Evolutionary conservation across 192 early-diverging fungal genomes (phyloP).

Genomic region (Podila horticola): DNA sequence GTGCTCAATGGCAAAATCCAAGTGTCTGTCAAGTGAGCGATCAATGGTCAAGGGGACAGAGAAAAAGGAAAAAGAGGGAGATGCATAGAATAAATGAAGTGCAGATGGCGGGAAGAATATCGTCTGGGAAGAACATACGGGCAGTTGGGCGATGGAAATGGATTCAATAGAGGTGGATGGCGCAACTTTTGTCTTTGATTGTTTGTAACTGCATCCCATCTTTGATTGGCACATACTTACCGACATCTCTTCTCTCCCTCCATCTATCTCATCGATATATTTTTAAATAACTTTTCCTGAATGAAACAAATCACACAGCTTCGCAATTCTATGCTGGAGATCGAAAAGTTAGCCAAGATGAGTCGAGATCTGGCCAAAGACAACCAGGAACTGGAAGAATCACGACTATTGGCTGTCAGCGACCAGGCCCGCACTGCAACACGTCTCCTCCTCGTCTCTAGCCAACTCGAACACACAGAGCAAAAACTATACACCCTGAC

Average conservation of each 20-base stretch:
- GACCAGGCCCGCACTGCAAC: constrained; percentile 45
- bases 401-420: constrained; percentile 26
- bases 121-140: not conserved
- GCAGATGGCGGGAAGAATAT: not conserved
- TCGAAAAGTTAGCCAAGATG: constrained; percentile 38
- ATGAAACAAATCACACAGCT: constrained; percentile 14
- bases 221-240: not conserved
- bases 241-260: not conserved
- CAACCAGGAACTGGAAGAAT: constrained; percentile 45
- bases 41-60: not conserved
- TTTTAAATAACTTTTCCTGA: not conserved
- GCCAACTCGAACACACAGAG: constrained; percentile 46
- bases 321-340: constrained; percentile 33
- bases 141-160: no score
- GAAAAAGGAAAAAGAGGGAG: not conserved
- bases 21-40: no score
- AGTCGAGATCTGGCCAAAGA: constrained; percentile 35
- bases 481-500: constrained; percentile 38
- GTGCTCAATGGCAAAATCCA: no score
- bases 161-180: no score
- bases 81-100: not conserved
- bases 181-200: not conserved
- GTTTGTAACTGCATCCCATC: not conserved
- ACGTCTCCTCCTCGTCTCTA: constrained; percentile 32
- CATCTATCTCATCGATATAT: not conserved